Evolutionary conservation across 495 filamentous ascomycete species (phyloP).

Genomic region (Amniculicola lignicola): DNA sequence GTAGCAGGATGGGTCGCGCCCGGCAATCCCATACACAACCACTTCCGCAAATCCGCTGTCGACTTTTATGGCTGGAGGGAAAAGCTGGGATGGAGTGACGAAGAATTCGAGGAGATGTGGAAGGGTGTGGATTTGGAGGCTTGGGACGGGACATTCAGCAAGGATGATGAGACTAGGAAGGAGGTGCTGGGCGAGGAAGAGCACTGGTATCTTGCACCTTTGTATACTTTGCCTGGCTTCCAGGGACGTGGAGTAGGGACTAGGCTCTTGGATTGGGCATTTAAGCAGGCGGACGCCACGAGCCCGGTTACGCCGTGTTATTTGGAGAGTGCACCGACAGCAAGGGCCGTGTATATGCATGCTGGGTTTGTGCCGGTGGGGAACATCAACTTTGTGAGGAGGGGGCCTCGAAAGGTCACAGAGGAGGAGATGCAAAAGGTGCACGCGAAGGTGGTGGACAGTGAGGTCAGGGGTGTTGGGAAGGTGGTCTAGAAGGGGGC

Average conservation of each 20-base stretch:
- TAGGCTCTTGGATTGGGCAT: conserved; percentile 12
- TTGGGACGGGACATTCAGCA: not conserved
- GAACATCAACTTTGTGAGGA: not conserved
- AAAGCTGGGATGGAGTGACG: not conserved
- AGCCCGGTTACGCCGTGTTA: conserved; percentile 1
- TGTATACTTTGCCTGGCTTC: conserved; percentile 1
- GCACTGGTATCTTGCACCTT: conserved; percentile 13
- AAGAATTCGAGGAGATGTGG: not conserved
- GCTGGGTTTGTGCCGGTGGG: conserved; percentile 9
- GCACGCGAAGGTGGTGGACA: no score
- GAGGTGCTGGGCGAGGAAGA: conserved; percentile 1
- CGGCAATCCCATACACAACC: conserved; percentile 1
- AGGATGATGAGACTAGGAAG: not conserved
- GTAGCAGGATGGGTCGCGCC: conserved; percentile 7
- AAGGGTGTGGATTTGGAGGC: not conserved
- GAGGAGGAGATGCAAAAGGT: no score
- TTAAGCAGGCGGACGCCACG: conserved; percentile 1
- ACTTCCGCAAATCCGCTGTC: not conserved
- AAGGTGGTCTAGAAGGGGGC: no score
- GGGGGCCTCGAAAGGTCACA: no score
- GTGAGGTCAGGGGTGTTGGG: no score
- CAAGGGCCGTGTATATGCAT: conserved; percentile 15
- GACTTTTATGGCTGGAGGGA: conserved; percentile 11
- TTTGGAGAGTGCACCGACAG: conserved; percentile 14
- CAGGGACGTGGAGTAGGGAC: conserved; percentile 14